phyloP scores from a whole-genome alignment of 2,329 filamentous ascomycete species.

The Cercospora sp. region DNA sequence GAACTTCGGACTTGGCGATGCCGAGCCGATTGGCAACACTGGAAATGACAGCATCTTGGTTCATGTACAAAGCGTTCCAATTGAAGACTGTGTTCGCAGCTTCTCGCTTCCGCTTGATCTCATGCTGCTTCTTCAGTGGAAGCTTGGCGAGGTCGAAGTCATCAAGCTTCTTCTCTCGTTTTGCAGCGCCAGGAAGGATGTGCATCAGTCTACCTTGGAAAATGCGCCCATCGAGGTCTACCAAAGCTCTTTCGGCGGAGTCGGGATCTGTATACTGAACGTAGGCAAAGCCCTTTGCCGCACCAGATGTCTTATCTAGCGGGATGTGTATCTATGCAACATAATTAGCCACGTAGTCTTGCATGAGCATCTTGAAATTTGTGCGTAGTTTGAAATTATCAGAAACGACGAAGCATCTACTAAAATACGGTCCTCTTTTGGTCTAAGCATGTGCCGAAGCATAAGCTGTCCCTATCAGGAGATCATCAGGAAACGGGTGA shows the following conservation, averaged over 20 bases:
- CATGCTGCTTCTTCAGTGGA: conserved; percentile 89
- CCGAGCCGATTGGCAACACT: conserved; percentile 84
- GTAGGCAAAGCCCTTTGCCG: conserved; percentile 87
- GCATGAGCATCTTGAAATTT: background rate
- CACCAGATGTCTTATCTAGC: conserved; percentile 65
- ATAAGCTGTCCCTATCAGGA: conserved; percentile 99
- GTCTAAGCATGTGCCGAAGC: conserved; percentile 82
- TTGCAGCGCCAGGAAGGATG: conserved; percentile 79
- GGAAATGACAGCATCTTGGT: conserved; percentile 85
- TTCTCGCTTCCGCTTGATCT: conserved; percentile 81
- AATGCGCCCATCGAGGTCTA: conserved; percentile 74
- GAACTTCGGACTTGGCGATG: conserved; percentile 83
- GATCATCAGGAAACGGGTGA: conserved; percentile 73
- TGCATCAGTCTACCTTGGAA: conserved; percentile 94
- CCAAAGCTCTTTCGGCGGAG: conserved; percentile 75
- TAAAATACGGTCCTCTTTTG: conserved; percentile 94
- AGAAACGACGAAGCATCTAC: conserved; percentile 95
- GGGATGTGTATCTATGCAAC: conserved; percentile 76
- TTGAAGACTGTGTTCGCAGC: conserved; percentile 80
- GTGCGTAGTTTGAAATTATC: conserved; percentile 30
- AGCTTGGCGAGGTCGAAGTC: conserved; percentile 88
- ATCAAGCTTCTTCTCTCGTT: conserved; percentile 78
- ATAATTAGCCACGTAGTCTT: conserved; percentile 3
- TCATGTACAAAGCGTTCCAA: conserved; percentile 99
- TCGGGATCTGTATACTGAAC: conserved; percentile 73